Percentiles rank a stretch among this genome's conserved stretches.
These are phyloP conservation scores for Penicillium sp. DNA, from an alignment of 2,329 filamentous ascomycete genomes.

Conservation along the genomic window DNA sequence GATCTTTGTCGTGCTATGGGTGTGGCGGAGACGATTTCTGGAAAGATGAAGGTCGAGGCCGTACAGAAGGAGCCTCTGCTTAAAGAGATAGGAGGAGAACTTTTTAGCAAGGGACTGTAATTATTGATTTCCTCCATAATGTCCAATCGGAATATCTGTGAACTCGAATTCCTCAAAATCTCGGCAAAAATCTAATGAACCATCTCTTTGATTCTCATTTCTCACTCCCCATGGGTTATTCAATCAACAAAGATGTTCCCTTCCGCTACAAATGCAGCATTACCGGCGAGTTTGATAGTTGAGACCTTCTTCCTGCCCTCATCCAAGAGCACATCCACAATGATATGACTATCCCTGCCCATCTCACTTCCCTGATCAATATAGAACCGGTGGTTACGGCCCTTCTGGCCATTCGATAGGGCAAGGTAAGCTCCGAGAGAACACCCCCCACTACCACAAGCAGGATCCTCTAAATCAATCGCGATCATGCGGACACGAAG, in stretches of 20 bases:
- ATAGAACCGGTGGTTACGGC: constrained; percentile 49
- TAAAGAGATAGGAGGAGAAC: constrained; percentile 48
- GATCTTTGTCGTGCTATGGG: constrained; percentile 79
- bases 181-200: background rate
- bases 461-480: constrained; percentile 56
- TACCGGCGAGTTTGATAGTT: constrained; percentile 14
- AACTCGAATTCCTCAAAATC: background rate
- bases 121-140: background rate
- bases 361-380: constrained; percentile 48
- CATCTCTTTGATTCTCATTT: background rate
- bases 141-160: background rate
- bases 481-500: constrained; percentile 34
- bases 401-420: constrained; percentile 33
- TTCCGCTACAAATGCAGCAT: constrained; percentile 12
- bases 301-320: constrained; percentile 19
- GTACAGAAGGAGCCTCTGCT: constrained; percentile 62
- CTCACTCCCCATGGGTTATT: background rate
- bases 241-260: constrained; percentile 13
- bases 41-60: constrained; percentile 52
- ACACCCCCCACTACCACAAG: constrained; percentile 61
- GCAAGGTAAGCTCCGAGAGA: constrained; percentile 55
- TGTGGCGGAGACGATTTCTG: constrained; percentile 62
- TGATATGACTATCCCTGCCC: constrained; percentile 30
- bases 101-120: constrained; percentile 43
- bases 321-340: constrained; percentile 19